Evolutionary conservation across 2,329 filamentous ascomycete genomes (phyloP), one percentile per base, ranked within the genome.

Genomic region (Cryoendolithus antarcticus): DNA sequence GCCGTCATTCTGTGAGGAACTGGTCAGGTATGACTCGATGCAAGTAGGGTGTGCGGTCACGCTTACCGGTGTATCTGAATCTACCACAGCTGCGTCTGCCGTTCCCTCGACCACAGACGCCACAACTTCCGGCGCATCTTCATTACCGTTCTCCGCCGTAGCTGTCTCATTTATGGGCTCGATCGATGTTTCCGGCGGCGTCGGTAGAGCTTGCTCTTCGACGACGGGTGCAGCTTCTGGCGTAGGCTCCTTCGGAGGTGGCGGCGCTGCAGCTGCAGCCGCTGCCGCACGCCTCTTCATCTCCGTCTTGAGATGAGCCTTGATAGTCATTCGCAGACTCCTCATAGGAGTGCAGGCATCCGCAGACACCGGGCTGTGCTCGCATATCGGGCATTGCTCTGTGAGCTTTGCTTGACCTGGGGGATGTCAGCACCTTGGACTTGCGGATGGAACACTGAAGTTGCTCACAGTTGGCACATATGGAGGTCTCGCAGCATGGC

Each of bases 401-500:
- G 45, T 43, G 7, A 93, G 69, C 19, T 77, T 79, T 6, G 76
- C 69, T 61, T 93, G 86, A 60, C 86, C 79, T 89, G 48, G 12
- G 49, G 42, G 10, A 29, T 12, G 39, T 49, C 38, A 55, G 56
- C 30, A 29, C 31, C 30, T 27, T 12, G 6, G 47, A n/a, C 4
- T 13, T 31, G 30, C 49, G 31, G 51, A 15, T 8, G 21, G 19
- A 21, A 21, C 19, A 21, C 19, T 24, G 12, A 4, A 11, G 5
- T 8, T 21, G 62, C 80, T 56, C 67, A 95, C 91, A 98, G 48
- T 70, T 73, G 56, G 89, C 82, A 69, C 91, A 96, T 42, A 96
- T 93, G 31, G 83, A 80, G 58, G 93, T 89, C 56, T 95, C 91
- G 62, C 91, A 98, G 64, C 91, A 98, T 1, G 88, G 85, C 21